Evolutionary conservation across 2,329 filamentous ascomycete genomes (phyloP), one percentile per base, ranked within the genome.

Genomic region (Epichloe elymi): DNA sequence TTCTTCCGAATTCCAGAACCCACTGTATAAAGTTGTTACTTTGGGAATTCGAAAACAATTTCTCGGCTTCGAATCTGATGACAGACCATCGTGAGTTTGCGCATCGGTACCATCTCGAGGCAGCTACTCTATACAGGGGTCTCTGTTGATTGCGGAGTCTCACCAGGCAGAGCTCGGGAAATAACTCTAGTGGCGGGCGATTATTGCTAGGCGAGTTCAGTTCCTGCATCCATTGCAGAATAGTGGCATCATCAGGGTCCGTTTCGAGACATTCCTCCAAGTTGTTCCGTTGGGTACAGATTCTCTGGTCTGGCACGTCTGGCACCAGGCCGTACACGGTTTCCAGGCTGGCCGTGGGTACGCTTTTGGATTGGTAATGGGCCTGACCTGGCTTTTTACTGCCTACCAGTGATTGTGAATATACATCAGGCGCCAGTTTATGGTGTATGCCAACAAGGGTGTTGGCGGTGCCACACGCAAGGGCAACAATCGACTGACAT

Each of bases 21-120:
- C 67, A 70, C 19, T 68, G 66, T 10, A 63, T 59, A 35, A 69
- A 67, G 52, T 61, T 65, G 45, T 57, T 61, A 1, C 59, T 56
- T 20, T 54, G 59, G 0, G 58, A 51, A 0, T 52, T 43, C 2
- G 54, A 51, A 46, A 70, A 68, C 4, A 69, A 58, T 6, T 54
- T 48, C 10, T 55, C 56, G 12, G 68, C 56, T 14, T 62, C 55
- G 1, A 57, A 44, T 36, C 55, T 37, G 3, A 67, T 51, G 5
- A 57, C 56, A 10, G 54, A 33, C 67, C 67, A 67, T 51, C 63
- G 56, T 2, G 49, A 47, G 10, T 60, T 56, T 3, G 59, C 62
- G 26, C 62, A 55, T 2, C 51, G 23, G 5, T 60, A 60, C 61
- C 67, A 68, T 3, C 48, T 46, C 0, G 43, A 51, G 5, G 64